Percentiles rank a stretch among this genome's conserved stretches.
Evolutionary conservation across 2,329 filamentous ascomycete species (phyloP).

Genomic region (Talaromyces rugulosus): DNA sequence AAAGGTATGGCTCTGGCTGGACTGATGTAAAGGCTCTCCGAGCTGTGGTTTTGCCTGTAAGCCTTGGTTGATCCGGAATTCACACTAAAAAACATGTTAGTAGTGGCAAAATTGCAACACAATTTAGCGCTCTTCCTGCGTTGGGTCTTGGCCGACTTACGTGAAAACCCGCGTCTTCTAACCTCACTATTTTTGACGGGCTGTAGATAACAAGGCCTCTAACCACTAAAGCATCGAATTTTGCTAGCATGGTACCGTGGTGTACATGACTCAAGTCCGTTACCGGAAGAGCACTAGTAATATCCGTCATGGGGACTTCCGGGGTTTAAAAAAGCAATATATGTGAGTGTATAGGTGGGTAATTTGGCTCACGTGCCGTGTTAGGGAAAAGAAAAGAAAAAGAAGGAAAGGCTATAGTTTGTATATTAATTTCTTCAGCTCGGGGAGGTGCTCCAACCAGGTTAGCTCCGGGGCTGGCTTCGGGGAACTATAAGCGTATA

Average conservation of each 20-base stretch:
- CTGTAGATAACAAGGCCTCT: neutral
- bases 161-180: neutral
- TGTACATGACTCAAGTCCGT: neutral
- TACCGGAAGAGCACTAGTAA: neutral
- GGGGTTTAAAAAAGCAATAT: neutral
- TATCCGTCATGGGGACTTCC: neutral
- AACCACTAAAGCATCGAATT: neutral
- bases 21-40: neutral
- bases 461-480: neutral
- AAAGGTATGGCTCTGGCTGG: neutral
- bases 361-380: neutral
- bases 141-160: neutral
- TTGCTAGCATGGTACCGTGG: neutral
- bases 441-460: no score
- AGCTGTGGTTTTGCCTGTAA: neutral
- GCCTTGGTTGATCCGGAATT: neutral
- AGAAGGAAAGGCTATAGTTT: neutral
- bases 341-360: neutral
- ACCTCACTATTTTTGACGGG: neutral
- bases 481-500: no score
- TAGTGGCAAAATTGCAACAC: neutral
- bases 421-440: neutral
- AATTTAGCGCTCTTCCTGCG: neutral
- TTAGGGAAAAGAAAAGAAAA: neutral
- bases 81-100: neutral